Evolutionary conservation across 179 eudicot genomes (phyloP).

Genomic region (Gypsophila paniculata): DNA sequence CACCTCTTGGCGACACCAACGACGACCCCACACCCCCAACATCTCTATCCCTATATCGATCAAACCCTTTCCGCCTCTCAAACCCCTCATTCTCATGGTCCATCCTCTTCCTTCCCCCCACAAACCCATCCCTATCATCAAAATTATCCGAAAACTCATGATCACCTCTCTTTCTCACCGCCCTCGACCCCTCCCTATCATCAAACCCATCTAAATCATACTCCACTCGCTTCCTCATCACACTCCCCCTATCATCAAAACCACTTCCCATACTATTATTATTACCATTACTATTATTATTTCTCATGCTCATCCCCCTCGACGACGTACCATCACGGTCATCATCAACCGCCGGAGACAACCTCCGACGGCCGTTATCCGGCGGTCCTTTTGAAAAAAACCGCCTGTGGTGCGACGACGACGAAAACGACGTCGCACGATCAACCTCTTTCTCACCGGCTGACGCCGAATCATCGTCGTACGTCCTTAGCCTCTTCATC

Average conservation of each 20-base stretch:
- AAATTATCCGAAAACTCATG: slow-evolving; percentile 39
- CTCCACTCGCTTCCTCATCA: slow-evolving; percentile 27
- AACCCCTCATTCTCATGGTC: slow-evolving; percentile 60
- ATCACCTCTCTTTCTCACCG: slow-evolving; percentile 34
- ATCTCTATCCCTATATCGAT: slow-evolving; percentile 71
- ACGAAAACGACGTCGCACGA: slow-evolving; percentile 35
- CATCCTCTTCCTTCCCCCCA: slow-evolving; percentile 49
- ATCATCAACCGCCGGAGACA: slow-evolving; percentile 28
- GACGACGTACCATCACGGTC: slow-evolving; percentile 31
- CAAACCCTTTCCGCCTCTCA: slow-evolving; percentile 60
- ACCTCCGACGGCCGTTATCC: slow-evolving; percentile 26
- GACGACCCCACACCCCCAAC: slow-evolving; percentile 46
- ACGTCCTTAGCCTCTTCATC: slow-evolving; percentile 47
- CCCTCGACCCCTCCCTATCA: slow-evolving; percentile 37
- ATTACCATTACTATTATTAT: slow-evolving; percentile 3
- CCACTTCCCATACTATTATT: slow-evolving; percentile 11
- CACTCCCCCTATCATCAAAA: slow-evolving; percentile 20
- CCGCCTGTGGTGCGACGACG: slow-evolving; percentile 35
- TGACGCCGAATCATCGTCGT: slow-evolving; percentile 39
- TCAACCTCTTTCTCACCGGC: slow-evolving; percentile 35
- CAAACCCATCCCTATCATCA: slow-evolving; percentile 38
- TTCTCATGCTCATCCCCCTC: slow-evolving; percentile 22
- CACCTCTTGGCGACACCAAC: slow-evolving; percentile 53
- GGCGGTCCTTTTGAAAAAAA: slow-evolving; percentile 25
- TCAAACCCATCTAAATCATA: slow-evolving; percentile 33